Percentiles rank a stretch among this genome's conserved stretches.
Conservation (phyloP, 208 protist genomes). For the Angomonas ambiguus region DNA sequence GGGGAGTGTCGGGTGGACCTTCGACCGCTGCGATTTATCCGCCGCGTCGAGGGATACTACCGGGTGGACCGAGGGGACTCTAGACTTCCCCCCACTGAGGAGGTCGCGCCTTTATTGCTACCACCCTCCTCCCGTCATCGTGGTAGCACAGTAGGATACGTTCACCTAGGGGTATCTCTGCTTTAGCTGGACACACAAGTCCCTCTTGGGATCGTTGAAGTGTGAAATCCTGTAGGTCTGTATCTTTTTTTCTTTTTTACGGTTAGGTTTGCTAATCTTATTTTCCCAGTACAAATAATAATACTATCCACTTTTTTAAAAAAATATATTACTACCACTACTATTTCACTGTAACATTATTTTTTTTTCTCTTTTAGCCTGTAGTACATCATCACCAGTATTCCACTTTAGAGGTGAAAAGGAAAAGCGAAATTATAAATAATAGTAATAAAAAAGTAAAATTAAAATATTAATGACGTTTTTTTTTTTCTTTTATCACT, state of each 20-base stretch:
- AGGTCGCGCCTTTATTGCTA: background rate
- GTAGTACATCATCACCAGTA: background rate
- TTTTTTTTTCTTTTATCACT: slow-evolving; percentile 18
- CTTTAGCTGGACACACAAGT: background rate
- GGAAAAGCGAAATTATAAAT: slow-evolving; percentile 9
- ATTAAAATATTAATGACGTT: background rate
- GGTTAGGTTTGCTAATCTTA: background rate
- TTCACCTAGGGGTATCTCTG: slow-evolving; percentile 54
- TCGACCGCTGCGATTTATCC: slow-evolving; percentile 64
- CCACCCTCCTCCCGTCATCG: background rate
- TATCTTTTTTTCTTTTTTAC: background rate
- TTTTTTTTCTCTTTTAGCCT: slow-evolving; percentile 14
- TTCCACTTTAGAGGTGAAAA: slow-evolving; percentile 11
- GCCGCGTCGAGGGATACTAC: slow-evolving; percentile 70
- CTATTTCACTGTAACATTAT: slow-evolving; percentile 14
- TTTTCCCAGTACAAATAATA: too few species aligned
- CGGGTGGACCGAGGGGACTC: slow-evolving; percentile 27
- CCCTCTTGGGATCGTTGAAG: too few species aligned
- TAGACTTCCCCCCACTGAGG: background rate
- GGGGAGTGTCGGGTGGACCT: slow-evolving; percentile 75
- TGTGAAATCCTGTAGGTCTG: too few species aligned
- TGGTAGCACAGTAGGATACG: slow-evolving; percentile 55
- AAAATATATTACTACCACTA: slow-evolving; percentile 2
- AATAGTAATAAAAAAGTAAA: background rate
- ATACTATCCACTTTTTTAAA: background rate